Evolutionary conservation across 768 basidiomycete genomes (phyloP).

Genomic region (Suillus cothurnatus): DNA sequence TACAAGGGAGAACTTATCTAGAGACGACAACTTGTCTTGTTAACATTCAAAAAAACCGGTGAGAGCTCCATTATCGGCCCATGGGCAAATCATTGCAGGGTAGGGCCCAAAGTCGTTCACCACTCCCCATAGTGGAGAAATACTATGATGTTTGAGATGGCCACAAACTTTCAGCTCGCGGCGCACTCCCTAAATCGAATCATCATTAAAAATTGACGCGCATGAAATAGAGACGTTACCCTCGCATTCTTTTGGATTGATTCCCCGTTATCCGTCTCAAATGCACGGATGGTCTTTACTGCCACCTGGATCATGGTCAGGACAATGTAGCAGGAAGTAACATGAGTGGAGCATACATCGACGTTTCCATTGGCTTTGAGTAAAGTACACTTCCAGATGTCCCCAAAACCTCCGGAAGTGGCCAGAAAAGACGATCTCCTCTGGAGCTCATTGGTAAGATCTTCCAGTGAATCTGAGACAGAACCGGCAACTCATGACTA

Average conservation of each 20-base stretch:
- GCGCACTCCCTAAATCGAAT: neutral
- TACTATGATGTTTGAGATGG: neutral
- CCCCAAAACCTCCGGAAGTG: neutral
- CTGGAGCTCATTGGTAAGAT: neutral
- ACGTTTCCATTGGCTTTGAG: neutral
- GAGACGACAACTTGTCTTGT: neutral
- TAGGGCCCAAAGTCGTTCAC: neutral
- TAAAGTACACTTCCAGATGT: neutral
- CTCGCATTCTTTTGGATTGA: neutral
- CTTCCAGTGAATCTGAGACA: neutral
- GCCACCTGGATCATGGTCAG: neutral
- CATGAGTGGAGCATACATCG: neutral
- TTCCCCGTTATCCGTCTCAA: neutral
- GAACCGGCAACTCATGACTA: too few relatives aligned
- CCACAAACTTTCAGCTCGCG: neutral
- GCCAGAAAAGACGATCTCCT: neutral
- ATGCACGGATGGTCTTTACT: neutral
- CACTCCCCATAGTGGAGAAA: neutral
- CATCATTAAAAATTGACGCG: neutral
- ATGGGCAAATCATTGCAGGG: neutral
- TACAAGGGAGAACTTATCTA: neutral
- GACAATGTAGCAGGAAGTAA: neutral
- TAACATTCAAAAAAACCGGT: neutral
- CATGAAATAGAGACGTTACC: neutral
- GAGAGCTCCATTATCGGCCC: neutral